Conservation (phyloP, 2,329 filamentous ascomycete species). For the Metarhizium humberi region DNA sequence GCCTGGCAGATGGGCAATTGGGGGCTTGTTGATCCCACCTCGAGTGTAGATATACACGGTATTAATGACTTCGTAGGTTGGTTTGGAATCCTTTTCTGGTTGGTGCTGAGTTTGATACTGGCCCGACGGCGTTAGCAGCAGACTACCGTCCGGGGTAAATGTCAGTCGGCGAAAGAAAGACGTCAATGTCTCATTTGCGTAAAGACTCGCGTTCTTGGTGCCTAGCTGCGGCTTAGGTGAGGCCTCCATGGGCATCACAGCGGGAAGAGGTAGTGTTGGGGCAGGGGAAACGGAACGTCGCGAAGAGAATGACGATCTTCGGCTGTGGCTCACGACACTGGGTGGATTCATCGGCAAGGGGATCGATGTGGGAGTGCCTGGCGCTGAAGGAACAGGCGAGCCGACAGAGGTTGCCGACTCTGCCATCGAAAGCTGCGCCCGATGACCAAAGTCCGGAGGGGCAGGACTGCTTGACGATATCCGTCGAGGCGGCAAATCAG, state of each 20-base stretch:
- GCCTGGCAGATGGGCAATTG: conserved; percentile 86
- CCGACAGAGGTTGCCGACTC: conserved; percentile 50
- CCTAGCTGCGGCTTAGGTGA: conserved; percentile 72
- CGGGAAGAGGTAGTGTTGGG: conserved; percentile 85
- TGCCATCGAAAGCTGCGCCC: conserved; percentile 51
- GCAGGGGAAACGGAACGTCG: conserved; percentile 87
- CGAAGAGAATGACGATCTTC: conserved; percentile 86
- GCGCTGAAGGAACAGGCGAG: conserved; percentile 83
- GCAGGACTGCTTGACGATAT: conserved; percentile 90
- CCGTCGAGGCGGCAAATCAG: conserved; percentile 84
- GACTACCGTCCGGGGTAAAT: conserved; percentile 89
- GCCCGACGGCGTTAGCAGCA: conserved; percentile 88
- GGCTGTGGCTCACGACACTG: conserved; percentile 76
- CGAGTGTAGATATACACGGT: conserved; percentile 98
- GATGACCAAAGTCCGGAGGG: conserved; percentile 67
- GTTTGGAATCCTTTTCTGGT: conserved; percentile 56
- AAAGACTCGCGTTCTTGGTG: conserved; percentile 78
- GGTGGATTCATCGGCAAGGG: conserved; percentile 95
- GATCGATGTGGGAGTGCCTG: conserved; percentile 84
- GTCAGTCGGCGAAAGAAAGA: conserved; percentile 93
- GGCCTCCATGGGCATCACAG: conserved; percentile 86
- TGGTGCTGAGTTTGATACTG: conserved; percentile 82
- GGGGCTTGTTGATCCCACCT: conserved; percentile 92
- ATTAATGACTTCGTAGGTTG: conserved; percentile 80
- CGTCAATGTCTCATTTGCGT: conserved; percentile 92